These are phyloP conservation scores for Triglochin maritima DNA, from an alignment of 106 monocot genomes.

Conservation along the genomic window DNA sequence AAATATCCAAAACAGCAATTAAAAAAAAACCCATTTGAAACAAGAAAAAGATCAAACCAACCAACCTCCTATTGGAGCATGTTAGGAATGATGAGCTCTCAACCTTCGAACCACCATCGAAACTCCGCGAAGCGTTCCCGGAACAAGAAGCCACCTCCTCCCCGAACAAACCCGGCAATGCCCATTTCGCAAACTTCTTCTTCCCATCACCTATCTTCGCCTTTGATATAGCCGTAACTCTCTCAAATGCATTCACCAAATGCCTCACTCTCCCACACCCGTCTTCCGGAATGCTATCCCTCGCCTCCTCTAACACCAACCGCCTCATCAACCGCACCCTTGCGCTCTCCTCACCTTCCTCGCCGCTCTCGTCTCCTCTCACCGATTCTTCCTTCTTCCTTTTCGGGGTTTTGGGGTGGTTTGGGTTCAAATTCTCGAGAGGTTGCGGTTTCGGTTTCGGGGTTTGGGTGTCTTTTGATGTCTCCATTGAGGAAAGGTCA, in stretches of 20 bases:
- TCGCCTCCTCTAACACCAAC: constrained; percentile 48
- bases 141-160: constrained; percentile 31
- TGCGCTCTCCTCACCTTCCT: constrained; percentile 10
- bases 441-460: no score
- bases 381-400: not conserved
- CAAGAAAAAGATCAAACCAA: not conserved
- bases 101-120: constrained; percentile 26
- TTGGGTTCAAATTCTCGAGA: no score
- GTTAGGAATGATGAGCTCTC: constrained; percentile 33
- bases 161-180: constrained; percentile 41
- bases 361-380: not conserved
- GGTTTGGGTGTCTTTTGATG: no score
- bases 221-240: constrained; percentile 38
- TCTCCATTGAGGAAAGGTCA: no score
- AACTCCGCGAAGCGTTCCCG: constrained; percentile 10
- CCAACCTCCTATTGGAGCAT: constrained; percentile 44
- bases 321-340: constrained; percentile 53
- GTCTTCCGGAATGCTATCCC: constrained; percentile 43
- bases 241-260: constrained; percentile 85
- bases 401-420: no score
- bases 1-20: not conserved
- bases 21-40: not conserved
- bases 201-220: constrained; percentile 1
- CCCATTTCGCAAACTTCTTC: constrained; percentile 30
- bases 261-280: constrained; percentile 77